phyloP scores from a whole-genome alignment of 805 yeast genomes.

The Yarrowia sp. region DNA sequence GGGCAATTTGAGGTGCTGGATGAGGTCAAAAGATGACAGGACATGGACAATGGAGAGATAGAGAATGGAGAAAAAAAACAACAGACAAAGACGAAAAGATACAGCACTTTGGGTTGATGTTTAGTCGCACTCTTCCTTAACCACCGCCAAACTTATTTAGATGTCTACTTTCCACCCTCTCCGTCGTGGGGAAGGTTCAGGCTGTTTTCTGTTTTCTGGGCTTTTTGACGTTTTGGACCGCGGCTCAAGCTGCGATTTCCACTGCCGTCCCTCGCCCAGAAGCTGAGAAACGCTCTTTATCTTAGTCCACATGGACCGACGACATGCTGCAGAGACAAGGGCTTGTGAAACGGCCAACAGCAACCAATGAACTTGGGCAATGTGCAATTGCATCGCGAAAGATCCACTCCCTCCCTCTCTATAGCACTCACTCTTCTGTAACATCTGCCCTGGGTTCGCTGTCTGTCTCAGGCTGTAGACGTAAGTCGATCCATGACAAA shows the following conservation, averaged over 20 bases:
- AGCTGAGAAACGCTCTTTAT: background rate
- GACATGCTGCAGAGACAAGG: background rate
- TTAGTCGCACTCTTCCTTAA: too few relatives aligned
- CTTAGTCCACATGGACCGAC: conserved; percentile 16
- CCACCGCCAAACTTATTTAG: too few relatives aligned
- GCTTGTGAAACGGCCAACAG: too few relatives aligned
- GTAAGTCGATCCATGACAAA: conserved; percentile 35
- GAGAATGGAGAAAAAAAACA: background rate
- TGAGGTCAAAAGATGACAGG: background rate
- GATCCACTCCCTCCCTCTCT: background rate
- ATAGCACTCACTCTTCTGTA: background rate
- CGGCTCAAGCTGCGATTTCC: conserved; percentile 2
- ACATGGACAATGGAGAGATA: background rate
- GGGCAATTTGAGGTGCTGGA: conserved; percentile 3
- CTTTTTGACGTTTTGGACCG: conserved; percentile 28
- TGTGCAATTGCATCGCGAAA: too few relatives aligned
- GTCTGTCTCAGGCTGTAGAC: conserved; percentile 30
- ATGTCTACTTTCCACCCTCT: too few relatives aligned
- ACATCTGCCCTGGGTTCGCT: conserved; percentile 1
- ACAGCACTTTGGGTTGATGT: too few relatives aligned
- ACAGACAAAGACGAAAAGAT: background rate
- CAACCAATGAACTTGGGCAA: too few relatives aligned
- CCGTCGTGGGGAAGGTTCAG: conserved; percentile 26
- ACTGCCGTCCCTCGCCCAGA: background rate
- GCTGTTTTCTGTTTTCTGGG: conserved; percentile 26